Conservation (phyloP, 75 land plant species). For the Pseudotsuga menziesii region DNA sequence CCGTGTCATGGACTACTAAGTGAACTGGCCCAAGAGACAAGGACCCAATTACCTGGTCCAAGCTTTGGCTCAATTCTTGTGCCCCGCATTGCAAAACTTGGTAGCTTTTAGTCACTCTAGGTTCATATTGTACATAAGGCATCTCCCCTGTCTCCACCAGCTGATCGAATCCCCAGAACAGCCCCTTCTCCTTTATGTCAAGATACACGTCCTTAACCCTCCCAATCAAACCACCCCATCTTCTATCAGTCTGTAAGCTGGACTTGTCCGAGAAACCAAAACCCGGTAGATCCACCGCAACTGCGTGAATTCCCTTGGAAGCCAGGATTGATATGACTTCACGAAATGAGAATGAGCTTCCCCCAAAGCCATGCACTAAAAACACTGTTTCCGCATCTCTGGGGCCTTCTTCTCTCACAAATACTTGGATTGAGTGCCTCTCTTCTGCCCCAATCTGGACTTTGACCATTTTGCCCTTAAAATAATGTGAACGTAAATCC, state of each 20-base stretch:
- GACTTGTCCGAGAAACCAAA: slow-evolving; percentile 73
- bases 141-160: slow-evolving; percentile 60
- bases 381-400: slow-evolving; percentile 40
- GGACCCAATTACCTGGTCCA: slow-evolving; percentile 49
- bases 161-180: slow-evolving; percentile 84
- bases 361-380: slow-evolving; percentile 68
- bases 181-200: slow-evolving; percentile 74
- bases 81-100: slow-evolving; percentile 1
- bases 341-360: slow-evolving; percentile 69
- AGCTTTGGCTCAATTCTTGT: slow-evolving; percentile 6
- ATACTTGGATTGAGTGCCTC: slow-evolving; percentile 46
- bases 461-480: slow-evolving; percentile 57
- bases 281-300: slow-evolving; percentile 81
- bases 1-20: slow-evolving; percentile 82
- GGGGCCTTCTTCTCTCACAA: slow-evolving; percentile 42
- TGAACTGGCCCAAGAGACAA: slow-evolving; percentile 61
- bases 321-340: slow-evolving; percentile 31
- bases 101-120: slow-evolving; percentile 4
- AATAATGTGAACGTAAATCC: slow-evolving; percentile 57
- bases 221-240: slow-evolving; percentile 23
- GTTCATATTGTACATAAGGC: slow-evolving; percentile 22
- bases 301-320: slow-evolving; percentile 36
- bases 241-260: slow-evolving; percentile 18
- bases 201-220: slow-evolving; percentile 34
- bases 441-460: slow-evolving; percentile 30